phyloP scores from a whole-genome alignment of 805 yeast species.

The Saccharomycopsis capsularis region DNA sequence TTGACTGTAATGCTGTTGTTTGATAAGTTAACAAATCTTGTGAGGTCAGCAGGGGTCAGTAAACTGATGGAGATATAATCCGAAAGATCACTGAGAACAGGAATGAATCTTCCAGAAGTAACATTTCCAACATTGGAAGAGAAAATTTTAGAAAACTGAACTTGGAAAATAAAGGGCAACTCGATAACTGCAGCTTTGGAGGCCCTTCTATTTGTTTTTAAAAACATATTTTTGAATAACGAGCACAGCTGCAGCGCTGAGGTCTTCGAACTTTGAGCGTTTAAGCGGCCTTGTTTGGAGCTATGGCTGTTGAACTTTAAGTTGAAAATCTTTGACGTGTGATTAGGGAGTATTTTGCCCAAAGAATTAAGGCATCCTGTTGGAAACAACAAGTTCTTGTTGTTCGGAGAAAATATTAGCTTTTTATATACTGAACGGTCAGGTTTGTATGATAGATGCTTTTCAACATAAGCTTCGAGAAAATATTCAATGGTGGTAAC shows the following conservation, averaged over 20 bases:
- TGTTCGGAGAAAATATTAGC: not conserved
- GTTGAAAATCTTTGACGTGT: no score
- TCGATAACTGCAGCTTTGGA: no score
- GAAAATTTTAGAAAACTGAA: not conserved
- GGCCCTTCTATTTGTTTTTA: no score
- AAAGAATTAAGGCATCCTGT: no score
- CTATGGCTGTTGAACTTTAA: no score
- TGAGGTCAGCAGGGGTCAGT: not conserved
- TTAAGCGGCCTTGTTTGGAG: no score
- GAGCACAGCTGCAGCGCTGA: no score
- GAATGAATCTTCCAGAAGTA: not conserved
- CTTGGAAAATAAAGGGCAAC: no score
- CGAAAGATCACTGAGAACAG: not conserved
- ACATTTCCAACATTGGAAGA: not conserved
- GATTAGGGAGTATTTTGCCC: no score
- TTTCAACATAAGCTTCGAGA: not conserved
- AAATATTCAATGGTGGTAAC: not conserved
- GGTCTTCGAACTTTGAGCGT: no score
- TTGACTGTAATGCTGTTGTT: not conserved
- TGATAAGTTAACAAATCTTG: not conserved
- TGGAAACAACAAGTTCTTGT: no score
- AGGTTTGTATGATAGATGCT: not conserved
- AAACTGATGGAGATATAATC: not conserved
- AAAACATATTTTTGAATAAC: no score
- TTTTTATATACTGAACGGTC: not conserved